Conservation (phyloP, 1,139 yeast genomes). For the Sugiyamaella xylanicola region DNA sequence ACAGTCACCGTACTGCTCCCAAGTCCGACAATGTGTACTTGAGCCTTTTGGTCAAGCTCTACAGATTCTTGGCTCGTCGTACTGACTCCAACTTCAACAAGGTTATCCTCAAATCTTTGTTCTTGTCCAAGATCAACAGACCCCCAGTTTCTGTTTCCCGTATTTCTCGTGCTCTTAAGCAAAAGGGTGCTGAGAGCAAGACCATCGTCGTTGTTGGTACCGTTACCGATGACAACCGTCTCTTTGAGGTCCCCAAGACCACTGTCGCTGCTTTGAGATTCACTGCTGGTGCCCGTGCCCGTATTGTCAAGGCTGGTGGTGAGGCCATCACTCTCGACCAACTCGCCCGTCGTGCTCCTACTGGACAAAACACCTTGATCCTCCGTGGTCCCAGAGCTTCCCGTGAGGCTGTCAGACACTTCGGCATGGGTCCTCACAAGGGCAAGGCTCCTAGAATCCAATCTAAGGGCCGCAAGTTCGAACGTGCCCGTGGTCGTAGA, state of each 20-base stretch:
- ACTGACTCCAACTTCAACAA: constrained; percentile 97
- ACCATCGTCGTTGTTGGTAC: constrained; percentile 98
- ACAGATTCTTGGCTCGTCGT: constrained; percentile 99
- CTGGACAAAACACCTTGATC: constrained; percentile 97
- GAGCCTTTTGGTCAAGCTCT: constrained; percentile 94
- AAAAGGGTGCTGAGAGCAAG: constrained; percentile 86
- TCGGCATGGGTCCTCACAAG: constrained; percentile 99
- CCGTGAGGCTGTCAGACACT: constrained; percentile 99
- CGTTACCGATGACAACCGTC: constrained; percentile 96
- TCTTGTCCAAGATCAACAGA: constrained; percentile 98
- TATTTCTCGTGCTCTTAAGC: constrained; percentile 78
- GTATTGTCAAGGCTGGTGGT: constrained; percentile 98
- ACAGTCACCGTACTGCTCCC: constrained; percentile 98
- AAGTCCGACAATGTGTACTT: constrained; percentile 99
- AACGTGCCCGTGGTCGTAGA: constrained; percentile 99
- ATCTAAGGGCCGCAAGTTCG: constrained; percentile 99
- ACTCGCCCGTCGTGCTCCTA: constrained; percentile 98
- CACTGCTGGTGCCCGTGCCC: constrained; percentile 99
- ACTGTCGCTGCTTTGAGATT: constrained; percentile 99
- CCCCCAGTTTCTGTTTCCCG: constrained; percentile 98
- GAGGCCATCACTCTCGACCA: constrained; percentile 99
- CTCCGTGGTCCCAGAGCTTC: constrained; percentile 98
- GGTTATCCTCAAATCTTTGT: constrained; percentile 90
- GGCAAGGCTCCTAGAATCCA: constrained; percentile 98
- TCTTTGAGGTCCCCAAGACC: constrained; percentile 91